Conservation (phyloP, 768 basidiomycete genomes). For the Psilocybe cyanescens region DNA sequence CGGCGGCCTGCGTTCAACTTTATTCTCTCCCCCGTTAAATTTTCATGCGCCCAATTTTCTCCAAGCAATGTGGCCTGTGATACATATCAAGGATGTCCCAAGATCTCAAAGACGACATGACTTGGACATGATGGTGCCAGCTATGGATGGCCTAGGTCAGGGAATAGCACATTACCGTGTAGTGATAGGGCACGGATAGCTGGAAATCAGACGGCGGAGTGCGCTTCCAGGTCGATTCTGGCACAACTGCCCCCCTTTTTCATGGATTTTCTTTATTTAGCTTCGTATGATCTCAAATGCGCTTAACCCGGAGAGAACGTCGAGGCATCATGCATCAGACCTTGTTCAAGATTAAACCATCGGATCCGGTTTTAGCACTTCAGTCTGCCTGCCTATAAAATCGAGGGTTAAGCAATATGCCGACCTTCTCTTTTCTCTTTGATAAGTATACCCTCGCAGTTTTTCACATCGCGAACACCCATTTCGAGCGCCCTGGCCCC, state of each 20-base stretch:
- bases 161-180: background rate
- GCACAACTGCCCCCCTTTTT: background rate
- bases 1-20: background rate
- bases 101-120: background rate
- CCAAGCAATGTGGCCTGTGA: background rate
- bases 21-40: background rate
- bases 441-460: background rate
- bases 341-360: background rate
- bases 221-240: too few species aligned
- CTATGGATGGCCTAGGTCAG: background rate
- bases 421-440: background rate
- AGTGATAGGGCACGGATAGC: background rate
- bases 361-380: background rate
- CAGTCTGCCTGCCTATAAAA: conserved; percentile 3
- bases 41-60: background rate
- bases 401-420: background rate
- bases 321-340: background rate
- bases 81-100: background rate
- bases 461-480: background rate
- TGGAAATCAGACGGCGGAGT: background rate
- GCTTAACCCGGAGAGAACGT: background rate
- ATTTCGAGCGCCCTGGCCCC: background rate
- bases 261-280: conserved; percentile 1
- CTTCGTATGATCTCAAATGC: background rate
- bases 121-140: background rate